Evolutionary conservation across 352 stramenopile species (phyloP), one percentile per base, ranked within the genome.

Genomic region (Stramenopiles sp.): DNA sequence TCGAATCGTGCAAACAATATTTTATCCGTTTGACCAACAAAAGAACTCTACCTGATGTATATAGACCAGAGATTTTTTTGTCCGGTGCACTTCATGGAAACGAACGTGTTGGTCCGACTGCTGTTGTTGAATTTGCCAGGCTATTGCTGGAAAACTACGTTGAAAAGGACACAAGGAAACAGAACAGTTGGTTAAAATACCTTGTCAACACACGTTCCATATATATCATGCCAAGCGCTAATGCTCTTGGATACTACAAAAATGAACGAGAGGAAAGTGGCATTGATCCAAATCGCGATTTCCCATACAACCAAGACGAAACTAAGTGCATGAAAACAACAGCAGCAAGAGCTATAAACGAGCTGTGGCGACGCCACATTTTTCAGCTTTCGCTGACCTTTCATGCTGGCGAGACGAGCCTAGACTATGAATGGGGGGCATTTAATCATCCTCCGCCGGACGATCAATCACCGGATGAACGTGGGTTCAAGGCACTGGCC

Each of bases 211-310:
- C 25, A 44, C 88, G 91, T 67, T 90, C 89, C 80, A 84, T 94
- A 29, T 85, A 91, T 75, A 82, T 93, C 82, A 92, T 91, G 81
- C 94, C 94, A 32, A 97, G 94, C 83, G 95, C 94, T 27, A 99
- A 99, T 82, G 91, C 94, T 7, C 89, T 95, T 71, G 95, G 95
- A n/a, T 98, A 98, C 85, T 87, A 87, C 22, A 87, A 90, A 44
- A 86, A 95, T 83, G 76, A 82, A 71, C 89, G 94, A 32, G 86
- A 89, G 32, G 95, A 99, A 85, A 83, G 89, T 1, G 75, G 78
- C 0, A 85, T 98, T 30, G 96, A 99, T 86, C 95, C 96, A 32
- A 99, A 99, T 86, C 91, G 95, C 33, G 96, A 99, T 85, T 99
- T 98, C 87, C 95, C 97, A 80, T 98, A 98, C 85, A 94, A 97